Percentiles rank a stretch among this genome's conserved stretches.
These are phyloP conservation scores for Blastocystis sp. DNA, from an alignment of 352 stramenopile species.

Conservation along the genomic window DNA sequence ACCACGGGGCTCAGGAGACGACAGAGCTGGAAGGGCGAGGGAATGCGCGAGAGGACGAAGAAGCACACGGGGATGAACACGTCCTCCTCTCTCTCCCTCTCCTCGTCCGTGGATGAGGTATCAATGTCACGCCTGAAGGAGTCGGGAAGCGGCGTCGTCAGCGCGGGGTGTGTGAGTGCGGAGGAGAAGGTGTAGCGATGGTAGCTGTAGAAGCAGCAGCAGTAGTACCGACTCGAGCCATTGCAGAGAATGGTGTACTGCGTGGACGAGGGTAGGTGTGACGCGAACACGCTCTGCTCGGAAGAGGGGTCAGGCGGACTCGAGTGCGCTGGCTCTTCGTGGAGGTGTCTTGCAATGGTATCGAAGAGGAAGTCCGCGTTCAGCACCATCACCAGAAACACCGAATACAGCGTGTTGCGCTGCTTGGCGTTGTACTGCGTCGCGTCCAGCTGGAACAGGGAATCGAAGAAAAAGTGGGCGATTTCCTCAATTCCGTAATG, in stretches of 20 bases:
- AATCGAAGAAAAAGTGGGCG: constrained; percentile 24
- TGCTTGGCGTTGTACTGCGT: background rate
- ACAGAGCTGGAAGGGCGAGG: background rate
- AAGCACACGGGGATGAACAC: constrained; percentile 8
- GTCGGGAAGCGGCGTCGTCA: background rate
- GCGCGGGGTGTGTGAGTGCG: too few species aligned
- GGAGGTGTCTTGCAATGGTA: background rate
- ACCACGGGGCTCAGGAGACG: background rate
- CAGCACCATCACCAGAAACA: constrained; percentile 39
- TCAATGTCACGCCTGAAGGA: too few species aligned
- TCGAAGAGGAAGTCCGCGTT: background rate
- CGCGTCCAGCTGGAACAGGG: background rate
- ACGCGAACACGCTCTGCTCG: background rate
- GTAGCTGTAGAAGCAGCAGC: background rate
- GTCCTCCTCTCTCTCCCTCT: background rate
- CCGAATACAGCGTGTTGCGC: constrained; percentile 7
- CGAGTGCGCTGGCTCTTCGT: too few species aligned
- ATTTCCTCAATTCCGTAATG: constrained; percentile 31
- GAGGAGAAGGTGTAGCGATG: background rate
- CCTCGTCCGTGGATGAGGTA: too few species aligned
- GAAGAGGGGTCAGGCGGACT: too few species aligned
- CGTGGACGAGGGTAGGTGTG: constrained; percentile 1
- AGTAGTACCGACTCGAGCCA: constrained; percentile 32
- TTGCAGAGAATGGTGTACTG: constrained; percentile 32
- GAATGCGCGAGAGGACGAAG: background rate